Percentiles rank a stretch among this genome's conserved stretches.
Evolutionary conservation across 768 basidiomycete species (phyloP).

Genomic region (Mycena epipterygia): DNA sequence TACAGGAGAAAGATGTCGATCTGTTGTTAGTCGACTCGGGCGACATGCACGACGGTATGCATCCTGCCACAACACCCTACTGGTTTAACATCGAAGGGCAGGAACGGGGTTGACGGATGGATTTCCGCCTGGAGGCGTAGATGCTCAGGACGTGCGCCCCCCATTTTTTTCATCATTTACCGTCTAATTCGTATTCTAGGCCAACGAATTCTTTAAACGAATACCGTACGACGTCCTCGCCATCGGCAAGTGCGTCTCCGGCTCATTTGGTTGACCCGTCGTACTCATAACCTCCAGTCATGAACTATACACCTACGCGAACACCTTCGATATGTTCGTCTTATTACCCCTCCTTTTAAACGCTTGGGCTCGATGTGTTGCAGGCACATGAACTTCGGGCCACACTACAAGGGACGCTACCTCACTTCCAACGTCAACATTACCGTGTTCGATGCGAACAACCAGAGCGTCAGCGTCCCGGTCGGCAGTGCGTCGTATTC

Average conservation of each 20-base stretch:
- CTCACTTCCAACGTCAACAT: conserved; percentile 91
- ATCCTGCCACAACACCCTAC: conserved; percentile 3
- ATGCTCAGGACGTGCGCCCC: conserved; percentile 74
- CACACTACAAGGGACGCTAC: conserved; percentile 77
- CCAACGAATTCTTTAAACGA: conserved; percentile 80
- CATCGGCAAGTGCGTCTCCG: conserved; percentile 80
- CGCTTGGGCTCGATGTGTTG: neutral
- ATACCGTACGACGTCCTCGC: conserved; percentile 87
- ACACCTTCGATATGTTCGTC: conserved; percentile 75
- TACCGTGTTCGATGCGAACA: conserved; percentile 66
- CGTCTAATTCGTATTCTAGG: conserved; percentile 49
- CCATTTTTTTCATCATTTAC: neutral
- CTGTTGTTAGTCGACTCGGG: conserved; percentile 87
- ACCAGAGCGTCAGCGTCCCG: conserved; percentile 51
- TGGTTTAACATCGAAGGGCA: conserved; percentile 36
- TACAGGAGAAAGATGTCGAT: conserved; percentile 76
- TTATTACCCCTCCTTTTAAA: neutral
- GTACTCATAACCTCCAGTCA: conserved; percentile 60
- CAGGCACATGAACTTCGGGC: conserved; percentile 77
- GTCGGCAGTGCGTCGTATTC: conserved; percentile 46
- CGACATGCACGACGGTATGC: conserved; percentile 77
- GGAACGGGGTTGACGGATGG: conserved; percentile 87
- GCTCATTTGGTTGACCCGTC: neutral
- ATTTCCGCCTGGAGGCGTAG: conserved; percentile 75
- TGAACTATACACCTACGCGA: conserved; percentile 82